Evolutionary conservation across 257 asterid species (phyloP).

Genomic region (Lycium ferocissimum): DNA sequence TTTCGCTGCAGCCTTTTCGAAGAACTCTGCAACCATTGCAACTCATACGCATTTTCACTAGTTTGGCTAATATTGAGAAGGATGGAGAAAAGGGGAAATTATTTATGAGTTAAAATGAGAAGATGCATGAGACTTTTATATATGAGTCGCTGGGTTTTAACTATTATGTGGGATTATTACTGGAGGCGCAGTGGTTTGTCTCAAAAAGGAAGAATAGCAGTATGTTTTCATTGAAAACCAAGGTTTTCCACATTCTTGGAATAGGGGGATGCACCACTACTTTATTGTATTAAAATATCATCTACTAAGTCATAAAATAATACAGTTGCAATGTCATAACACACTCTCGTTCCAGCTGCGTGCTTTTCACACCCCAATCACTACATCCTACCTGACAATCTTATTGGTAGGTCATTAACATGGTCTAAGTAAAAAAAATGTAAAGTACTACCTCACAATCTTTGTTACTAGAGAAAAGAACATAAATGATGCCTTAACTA

Average conservation of each 20-base stretch:
- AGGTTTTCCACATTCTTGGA: too few relatives aligned
- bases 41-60: conserved; percentile 66
- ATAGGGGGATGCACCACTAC: conserved; percentile 46
- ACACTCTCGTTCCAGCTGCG: conserved; percentile 36
- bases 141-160: background rate
- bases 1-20: conserved; percentile 79
- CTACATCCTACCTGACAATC: background rate
- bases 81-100: background rate
- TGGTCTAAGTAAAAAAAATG: background rate
- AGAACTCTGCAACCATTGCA: conserved; percentile 91
- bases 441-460: background rate
- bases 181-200: conserved; percentile 56
- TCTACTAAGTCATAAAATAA: background rate
- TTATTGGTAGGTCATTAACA: background rate
- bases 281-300: conserved; percentile 32
- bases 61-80: background rate
- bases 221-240: background rate
- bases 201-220: conserved; percentile 28
- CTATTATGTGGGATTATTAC: conserved; percentile 25
- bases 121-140: background rate
- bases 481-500: too few relatives aligned
- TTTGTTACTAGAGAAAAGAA: too few relatives aligned
- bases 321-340: background rate
- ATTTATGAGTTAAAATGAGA: background rate
- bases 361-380: conserved; percentile 47